A percentile compares a stretch with the other conserved stretches of the same genome.
Conservation (phyloP, 345 rosid species). For the Dipteronia dyeriana region DNA sequence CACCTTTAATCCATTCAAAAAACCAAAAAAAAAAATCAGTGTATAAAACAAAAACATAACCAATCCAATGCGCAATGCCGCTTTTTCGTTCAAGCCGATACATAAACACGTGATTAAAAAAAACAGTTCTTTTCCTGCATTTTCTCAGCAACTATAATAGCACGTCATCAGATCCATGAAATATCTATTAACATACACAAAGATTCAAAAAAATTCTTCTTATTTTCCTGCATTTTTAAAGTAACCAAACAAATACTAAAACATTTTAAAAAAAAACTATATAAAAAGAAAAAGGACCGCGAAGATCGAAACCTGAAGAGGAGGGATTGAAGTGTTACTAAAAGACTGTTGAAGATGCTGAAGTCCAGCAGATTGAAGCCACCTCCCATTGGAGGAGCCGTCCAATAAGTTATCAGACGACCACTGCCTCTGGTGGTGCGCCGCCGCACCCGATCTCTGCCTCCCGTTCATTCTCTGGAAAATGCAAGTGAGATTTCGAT, state of each 20-base stretch:
- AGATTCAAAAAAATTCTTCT: not conserved
- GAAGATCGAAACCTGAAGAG: constrained; percentile 49
- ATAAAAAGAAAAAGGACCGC: not conserved
- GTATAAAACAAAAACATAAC: not conserved
- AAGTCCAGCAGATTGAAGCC: constrained; percentile 95
- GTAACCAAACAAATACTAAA: constrained; percentile 19
- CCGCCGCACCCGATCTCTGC: constrained; percentile 82
- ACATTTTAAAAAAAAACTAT: not conserved
- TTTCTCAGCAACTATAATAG: not conserved
- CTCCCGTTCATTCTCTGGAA: constrained; percentile 56
- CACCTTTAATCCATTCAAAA: not conserved
- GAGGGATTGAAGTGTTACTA: constrained; percentile 45
- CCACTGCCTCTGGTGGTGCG: constrained; percentile 84
- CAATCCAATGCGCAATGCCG: not conserved
- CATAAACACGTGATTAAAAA: not conserved
- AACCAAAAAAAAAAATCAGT: not conserved
- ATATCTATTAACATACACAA: not conserved
- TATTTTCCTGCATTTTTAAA: constrained; percentile 2
- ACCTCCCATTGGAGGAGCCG: constrained; percentile 71
- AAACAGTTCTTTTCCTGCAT: not conserved
- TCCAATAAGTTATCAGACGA: constrained; percentile 83
- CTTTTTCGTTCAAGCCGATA: not conserved
- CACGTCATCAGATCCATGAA: not conserved
- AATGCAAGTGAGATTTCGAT: not conserved
- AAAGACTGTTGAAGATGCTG: constrained; percentile 67